Evolutionary conservation across 2,329 filamentous ascomycete species (phyloP), one percentile per base, ranked within the genome.

Genomic region (Talaromyces marneffei): DNA sequence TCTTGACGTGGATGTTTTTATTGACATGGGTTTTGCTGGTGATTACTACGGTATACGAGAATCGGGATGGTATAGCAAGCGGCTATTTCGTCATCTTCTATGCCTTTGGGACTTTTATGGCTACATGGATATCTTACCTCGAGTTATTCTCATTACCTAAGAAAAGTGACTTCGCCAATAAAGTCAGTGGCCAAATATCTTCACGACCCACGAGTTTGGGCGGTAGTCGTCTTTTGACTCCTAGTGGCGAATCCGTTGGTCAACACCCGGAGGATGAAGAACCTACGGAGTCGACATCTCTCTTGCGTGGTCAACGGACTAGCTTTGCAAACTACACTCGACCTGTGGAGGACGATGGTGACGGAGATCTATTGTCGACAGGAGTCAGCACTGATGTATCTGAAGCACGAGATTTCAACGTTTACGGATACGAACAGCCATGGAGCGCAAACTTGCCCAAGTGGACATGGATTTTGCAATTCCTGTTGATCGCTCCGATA

Each of bases 381-480:
- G 65, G 73, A 52, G 60, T 71, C 64, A 62, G 40, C 35, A 55
- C 70, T 64, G 65, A 70, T 58, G 63, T 66, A 59, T 61, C 71
- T 50, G 62, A 67, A 39, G 69, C 73, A 57, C 62, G 67, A 44
- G 70, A 74, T 58, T 65, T 69, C 70, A 68, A 75, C 61, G 76
- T 81, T 6, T 92, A 87, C 70, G 83, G 84, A 12, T 78, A 85
- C 58, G 94, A 97, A 71, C 94, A 97, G 74, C 78, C 83, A 14
- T 99, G 94, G 94, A 96, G 91, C 57, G 83, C 83, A 3, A 82
- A 82, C 39, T 78, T 97, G 59, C 91, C 91, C 1, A 85, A 83
- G 48, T 97, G 89, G 89, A 87, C 89, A 18, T 99, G 94, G 94
- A 75, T 94, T 44, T 67, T 96, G 18, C 92, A 99, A 69, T 88